These are phyloP conservation scores for Biancaea sappan DNA, from an alignment of 306 rosid species.

Conservation along the genomic window DNA sequence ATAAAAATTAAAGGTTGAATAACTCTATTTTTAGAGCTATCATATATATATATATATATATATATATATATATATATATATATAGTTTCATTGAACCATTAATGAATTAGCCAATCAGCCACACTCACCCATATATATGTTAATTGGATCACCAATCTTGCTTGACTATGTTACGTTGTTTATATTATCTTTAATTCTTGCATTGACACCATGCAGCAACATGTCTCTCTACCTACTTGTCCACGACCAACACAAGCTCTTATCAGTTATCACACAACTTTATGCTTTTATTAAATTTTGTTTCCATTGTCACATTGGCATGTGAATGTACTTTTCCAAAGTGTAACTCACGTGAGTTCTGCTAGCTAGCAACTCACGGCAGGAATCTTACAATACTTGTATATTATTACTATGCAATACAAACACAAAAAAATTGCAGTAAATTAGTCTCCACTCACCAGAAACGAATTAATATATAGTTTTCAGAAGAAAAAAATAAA, in stretches of 20 bases:
- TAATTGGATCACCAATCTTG: conserved; percentile 4
- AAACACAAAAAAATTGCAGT: conserved; percentile 5
- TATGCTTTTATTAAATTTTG: conserved; percentile 53
- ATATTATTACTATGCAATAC: background rate
- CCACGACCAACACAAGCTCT: conserved; percentile 43
- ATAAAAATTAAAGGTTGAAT: too few relatives aligned
- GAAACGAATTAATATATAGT: background rate
- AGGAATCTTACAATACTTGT: conserved; percentile 48
- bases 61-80: too few relatives aligned
- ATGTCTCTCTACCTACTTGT: conserved; percentile 26
- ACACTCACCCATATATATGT: too few relatives aligned
- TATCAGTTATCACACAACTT: conserved; percentile 57
- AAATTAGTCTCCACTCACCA: background rate
- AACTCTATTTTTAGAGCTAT: too few relatives aligned
- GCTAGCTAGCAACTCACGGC: conserved; percentile 60
- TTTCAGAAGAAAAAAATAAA: background rate
- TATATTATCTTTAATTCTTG: conserved; percentile 44
- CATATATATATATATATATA: too few relatives aligned
- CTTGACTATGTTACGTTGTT: conserved; percentile 26
- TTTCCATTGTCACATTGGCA: conserved; percentile 58
- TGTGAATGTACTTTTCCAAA: conserved; percentile 82
- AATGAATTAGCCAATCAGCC: too few relatives aligned
- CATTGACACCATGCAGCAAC: conserved; percentile 31
- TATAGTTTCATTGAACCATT: too few relatives aligned
- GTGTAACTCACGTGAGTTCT: conserved; percentile 71